Conservation (phyloP, 2,329 filamentous ascomycete genomes). For the Neonectria faginata region DNA sequence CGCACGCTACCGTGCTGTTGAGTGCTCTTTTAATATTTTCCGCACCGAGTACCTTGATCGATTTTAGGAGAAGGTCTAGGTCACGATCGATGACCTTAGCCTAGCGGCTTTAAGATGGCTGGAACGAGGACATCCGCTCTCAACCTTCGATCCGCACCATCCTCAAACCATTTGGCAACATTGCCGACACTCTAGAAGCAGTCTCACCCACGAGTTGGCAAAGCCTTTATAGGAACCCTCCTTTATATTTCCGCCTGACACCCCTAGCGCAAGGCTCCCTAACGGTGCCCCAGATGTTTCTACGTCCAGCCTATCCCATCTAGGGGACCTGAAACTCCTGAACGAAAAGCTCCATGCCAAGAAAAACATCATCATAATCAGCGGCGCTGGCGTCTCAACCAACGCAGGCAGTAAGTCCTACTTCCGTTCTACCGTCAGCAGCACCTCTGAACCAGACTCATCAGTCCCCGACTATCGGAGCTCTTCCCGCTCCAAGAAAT, state of each 20-base stretch:
- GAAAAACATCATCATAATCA: background rate
- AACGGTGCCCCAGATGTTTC: rapidly evolving
- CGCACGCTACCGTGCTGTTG: background rate
- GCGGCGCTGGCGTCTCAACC: background rate
- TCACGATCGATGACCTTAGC: too few species aligned
- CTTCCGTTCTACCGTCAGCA: background rate
- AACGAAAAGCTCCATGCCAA: background rate
- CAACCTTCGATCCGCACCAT: too few species aligned
- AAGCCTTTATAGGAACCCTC: background rate
- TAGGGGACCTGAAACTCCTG: background rate
- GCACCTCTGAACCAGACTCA: background rate
- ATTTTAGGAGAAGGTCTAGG: too few species aligned
- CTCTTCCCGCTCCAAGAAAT: background rate
- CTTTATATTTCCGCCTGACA: background rate
- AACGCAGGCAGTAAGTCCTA: background rate
- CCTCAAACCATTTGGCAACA: too few species aligned
- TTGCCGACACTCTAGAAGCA: background rate
- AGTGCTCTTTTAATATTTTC: background rate
- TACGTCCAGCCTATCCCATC: background rate
- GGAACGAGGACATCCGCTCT: too few species aligned
- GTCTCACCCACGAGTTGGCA: background rate
- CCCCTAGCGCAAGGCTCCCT: background rate
- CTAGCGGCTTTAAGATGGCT: too few species aligned
- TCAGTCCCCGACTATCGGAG: background rate
- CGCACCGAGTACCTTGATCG: too few species aligned